Conservation (phyloP, 176 grass and related monocot genomes). For the Tuctoria greenei region DNA sequence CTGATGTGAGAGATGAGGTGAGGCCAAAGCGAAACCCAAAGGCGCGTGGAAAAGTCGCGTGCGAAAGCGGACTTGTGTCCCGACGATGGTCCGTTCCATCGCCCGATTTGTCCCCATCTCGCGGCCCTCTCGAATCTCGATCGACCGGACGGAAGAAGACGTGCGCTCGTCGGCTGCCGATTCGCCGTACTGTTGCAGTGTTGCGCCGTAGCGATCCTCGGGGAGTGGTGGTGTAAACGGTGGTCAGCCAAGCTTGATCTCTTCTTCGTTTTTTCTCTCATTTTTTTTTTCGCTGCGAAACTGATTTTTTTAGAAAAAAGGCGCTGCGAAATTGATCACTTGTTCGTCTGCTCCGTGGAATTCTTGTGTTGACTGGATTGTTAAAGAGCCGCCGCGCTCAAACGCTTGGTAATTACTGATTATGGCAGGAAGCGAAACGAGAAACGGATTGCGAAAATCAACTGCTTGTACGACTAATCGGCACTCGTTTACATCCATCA, state of each 20-base stretch:
- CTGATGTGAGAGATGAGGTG: neutral
- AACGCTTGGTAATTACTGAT: too few relatives aligned
- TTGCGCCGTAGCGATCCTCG: neutral
- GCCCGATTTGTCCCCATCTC: conserved; percentile 26
- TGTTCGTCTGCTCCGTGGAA: too few relatives aligned
- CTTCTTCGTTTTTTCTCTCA: too few relatives aligned
- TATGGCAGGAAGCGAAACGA: neutral
- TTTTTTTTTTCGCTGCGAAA: too few relatives aligned
- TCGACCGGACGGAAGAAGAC: neutral
- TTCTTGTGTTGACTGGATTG: neutral
- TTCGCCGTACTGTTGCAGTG: neutral
- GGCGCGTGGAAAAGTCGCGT: conserved; percentile 40
- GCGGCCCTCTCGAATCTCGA: neutral
- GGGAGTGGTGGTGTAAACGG: too few relatives aligned
- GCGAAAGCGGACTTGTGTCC: neutral
- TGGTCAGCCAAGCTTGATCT: too few relatives aligned
- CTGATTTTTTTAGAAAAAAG: too few relatives aligned
- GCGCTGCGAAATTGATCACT: too few relatives aligned
- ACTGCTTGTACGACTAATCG: neutral
- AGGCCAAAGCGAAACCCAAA: conserved; percentile 32
- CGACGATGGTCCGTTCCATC: neutral
- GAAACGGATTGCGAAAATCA: neutral
- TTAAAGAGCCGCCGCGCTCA: neutral
- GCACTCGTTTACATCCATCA: neutral
- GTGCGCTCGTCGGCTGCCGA: neutral